phyloP scores from a whole-genome alignment of 352 stramenopile genomes.

The Phytophthora sp. region DNA sequence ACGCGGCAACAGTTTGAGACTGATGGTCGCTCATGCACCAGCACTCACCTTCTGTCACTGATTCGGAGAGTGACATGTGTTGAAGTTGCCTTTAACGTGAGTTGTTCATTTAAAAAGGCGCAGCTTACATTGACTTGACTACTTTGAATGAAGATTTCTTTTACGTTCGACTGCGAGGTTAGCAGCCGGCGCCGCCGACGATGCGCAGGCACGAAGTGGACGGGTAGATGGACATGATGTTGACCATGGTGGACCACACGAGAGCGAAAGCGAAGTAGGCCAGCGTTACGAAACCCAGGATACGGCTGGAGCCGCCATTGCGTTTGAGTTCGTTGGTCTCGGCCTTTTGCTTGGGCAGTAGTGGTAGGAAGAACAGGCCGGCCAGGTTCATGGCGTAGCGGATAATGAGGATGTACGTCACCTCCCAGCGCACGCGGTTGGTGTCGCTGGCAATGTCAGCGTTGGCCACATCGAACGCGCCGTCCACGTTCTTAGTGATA shows the following conservation, averaged over 20 bases:
- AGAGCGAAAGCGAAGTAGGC: constrained; percentile 41
- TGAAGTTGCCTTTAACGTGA: constrained; percentile 15
- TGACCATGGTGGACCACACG: constrained; percentile 36
- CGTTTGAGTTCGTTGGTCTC: constrained; percentile 46
- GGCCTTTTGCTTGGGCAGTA: constrained; percentile 58
- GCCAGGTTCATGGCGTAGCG: constrained; percentile 43
- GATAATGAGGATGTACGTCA: constrained; percentile 53
- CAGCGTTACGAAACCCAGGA: constrained; percentile 43
- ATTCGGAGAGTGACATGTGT: not conserved
- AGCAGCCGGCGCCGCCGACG: constrained; percentile 38
- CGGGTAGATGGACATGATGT: constrained; percentile 42
- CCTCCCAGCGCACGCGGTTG: constrained; percentile 39
- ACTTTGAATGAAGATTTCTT: not conserved
- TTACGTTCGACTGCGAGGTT: not conserved
- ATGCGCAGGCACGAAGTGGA: constrained; percentile 37
- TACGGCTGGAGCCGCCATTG: constrained; percentile 44
- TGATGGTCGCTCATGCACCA: too few species aligned
- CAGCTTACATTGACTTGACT: constrained; percentile 1
- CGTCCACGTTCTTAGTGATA: constrained; percentile 48
- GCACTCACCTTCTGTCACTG: constrained; percentile 1
- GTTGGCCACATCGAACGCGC: constrained; percentile 46
- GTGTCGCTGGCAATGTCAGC: constrained; percentile 44
- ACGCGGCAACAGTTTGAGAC: not conserved
- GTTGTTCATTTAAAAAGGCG: not conserved
- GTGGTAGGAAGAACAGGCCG: constrained; percentile 35